Percentiles rank a stretch among this genome's conserved stretches.
phyloP scores from a whole-genome alignment of 2,329 filamentous ascomycete species.

The Rasamsonia emersonii region DNA sequence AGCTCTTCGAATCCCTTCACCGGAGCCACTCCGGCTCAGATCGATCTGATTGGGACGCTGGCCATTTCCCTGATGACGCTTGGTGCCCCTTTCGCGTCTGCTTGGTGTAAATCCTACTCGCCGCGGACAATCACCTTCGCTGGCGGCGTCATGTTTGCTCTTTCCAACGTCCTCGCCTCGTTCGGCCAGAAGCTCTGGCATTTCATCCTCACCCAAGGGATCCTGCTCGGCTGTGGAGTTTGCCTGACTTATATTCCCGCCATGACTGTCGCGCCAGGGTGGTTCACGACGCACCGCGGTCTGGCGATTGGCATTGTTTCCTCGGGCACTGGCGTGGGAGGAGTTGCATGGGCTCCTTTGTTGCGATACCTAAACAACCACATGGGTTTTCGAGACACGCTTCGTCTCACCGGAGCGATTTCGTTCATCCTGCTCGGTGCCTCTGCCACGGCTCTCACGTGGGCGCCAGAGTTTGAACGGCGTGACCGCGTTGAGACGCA shows the following conservation, averaged over 20 bases:
- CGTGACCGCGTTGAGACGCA: conserved; percentile 9
- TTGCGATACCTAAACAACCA: conserved; percentile 20
- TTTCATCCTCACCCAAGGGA: conserved; percentile 25
- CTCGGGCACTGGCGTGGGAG: conserved; percentile 30
- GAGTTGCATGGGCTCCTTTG: conserved; percentile 27
- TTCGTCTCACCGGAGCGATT: conserved; percentile 25
- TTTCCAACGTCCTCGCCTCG: conserved; percentile 22
- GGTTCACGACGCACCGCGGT: conserved; percentile 27
- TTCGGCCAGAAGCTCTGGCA: conserved; percentile 27
- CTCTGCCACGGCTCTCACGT: conserved; percentile 17
- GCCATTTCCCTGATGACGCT: conserved; percentile 28
- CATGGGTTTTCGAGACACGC: conserved; percentile 30
- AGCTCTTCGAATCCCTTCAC: conserved; percentile 24
- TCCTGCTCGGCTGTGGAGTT: conserved; percentile 28
- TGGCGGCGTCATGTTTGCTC: conserved; percentile 21
- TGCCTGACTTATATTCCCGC: conserved; percentile 30
- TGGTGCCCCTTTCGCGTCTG: conserved; percentile 24
- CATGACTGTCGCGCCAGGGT: conserved; percentile 29
- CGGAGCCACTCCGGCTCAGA: conserved; percentile 25
- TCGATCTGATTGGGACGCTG: conserved; percentile 32
- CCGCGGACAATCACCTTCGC: conserved; percentile 20
- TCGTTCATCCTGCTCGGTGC: conserved; percentile 20
- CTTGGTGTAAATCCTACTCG: conserved; percentile 26
- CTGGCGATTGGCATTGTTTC: conserved; percentile 33
- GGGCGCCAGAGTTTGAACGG: conserved; percentile 16